Evolutionary conservation across 2,329 filamentous ascomycete genomes (phyloP), one percentile per base, ranked within the genome.

Genomic region (Elsinoe ampelina): DNA sequence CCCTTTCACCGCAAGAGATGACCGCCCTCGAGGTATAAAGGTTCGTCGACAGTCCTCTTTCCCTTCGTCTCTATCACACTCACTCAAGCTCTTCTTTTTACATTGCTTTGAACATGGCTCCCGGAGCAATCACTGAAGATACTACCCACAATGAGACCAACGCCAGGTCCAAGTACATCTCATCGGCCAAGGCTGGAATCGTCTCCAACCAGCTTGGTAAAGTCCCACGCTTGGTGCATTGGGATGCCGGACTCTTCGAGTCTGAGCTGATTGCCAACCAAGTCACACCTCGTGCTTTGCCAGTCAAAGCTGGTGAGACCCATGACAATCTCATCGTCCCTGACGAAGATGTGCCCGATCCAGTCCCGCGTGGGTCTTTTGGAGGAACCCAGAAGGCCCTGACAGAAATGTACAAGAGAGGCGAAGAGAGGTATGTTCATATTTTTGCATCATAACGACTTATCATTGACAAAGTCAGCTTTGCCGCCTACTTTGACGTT

Each of bases 361-460:
- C 55, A 19, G 50, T 63, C 11, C 34, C 56, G 15, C 57, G 60
- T 30, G 62, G 62, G 6, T 62, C 62, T 22, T 61, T 58, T 36
- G 55, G 57, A 32, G 61, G 61, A 15, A 62, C 61, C 10, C 62
- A 62, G 41, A 58, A 61, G 5, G 62, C 62, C 26, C 56, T 62
- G 58, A 63, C 62, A 10, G 61, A 63, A 41, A 55, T 63, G 11
- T 63, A 60, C 32, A 57, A 59, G 34, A 51, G 58, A 50, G 61
- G 61, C 45, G 62, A 63, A 39, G 56, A 60, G 39, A 61, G 59
- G 54, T 63, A 57, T 41, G 59, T 56, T 19, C 54, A 35, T 17
- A 13, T 4, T 11, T 5, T 17, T 10, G 7, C 3, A 34, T 20
- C 22, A 17, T 2, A 4, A 13, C 3, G 2, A 8, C 17, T 30